Evolutionary conservation across 495 filamentous ascomycete genomes (phyloP).

Genomic region (Penicillium egyptiacum): DNA sequence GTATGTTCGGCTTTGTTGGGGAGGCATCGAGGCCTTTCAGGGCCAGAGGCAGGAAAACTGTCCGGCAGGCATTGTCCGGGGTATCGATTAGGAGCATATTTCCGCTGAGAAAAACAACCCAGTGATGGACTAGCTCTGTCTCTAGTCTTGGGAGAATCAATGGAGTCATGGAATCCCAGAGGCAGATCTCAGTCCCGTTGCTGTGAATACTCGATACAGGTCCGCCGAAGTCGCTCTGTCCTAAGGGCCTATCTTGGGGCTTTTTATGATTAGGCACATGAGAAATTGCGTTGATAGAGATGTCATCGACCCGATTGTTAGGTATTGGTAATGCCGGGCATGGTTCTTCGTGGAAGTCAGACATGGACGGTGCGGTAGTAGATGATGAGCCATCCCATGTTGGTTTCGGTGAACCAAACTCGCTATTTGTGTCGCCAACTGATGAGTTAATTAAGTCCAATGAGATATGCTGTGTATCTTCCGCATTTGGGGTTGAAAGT

Average conservation of each 20-base stretch:
- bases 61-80: constrained; percentile 28
- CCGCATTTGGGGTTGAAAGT: neutral
- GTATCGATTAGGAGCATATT: constrained; percentile 30
- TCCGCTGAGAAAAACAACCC: constrained; percentile 30
- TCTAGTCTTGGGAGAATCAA: constrained; percentile 20
- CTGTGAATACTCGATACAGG: neutral
- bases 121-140: constrained; percentile 29
- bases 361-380: neutral
- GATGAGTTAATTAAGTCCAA: neutral
- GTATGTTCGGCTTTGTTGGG: constrained; percentile 20
- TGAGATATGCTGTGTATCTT: neutral
- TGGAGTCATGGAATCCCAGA: constrained; percentile 8
- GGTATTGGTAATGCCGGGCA: neutral
- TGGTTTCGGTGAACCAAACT: neutral
- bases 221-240: neutral
- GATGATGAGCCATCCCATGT: neutral
- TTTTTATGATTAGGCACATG: neutral
- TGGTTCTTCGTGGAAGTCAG: neutral
- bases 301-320: neutral
- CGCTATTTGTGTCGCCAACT: neutral
- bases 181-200: neutral
- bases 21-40: constrained; percentile 23
- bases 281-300: neutral
- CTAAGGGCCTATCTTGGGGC: neutral
- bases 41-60: constrained; percentile 29